Evolutionary conservation across 2,329 filamentous ascomycete genomes (phyloP).

Genomic region (Knufia fluminis): DNA sequence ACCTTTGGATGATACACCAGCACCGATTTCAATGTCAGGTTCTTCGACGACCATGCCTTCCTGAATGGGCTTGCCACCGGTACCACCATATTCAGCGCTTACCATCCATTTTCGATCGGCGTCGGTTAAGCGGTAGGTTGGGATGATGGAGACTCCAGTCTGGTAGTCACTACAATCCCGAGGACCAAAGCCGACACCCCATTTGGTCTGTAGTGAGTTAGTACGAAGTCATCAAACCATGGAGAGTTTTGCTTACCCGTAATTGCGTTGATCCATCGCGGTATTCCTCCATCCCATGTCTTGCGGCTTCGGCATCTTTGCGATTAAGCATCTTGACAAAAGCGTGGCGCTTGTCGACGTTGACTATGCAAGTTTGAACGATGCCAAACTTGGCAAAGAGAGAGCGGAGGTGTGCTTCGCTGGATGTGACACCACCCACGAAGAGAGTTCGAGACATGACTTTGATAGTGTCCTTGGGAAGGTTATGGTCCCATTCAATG

Average conservation of each 20-base stretch:
- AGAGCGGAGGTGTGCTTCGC: slow-evolving; percentile 69
- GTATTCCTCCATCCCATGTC: slow-evolving; percentile 75
- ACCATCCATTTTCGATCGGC: slow-evolving; percentile 97
- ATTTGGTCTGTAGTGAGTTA: slow-evolving; percentile 60
- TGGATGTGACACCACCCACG: slow-evolving; percentile 84
- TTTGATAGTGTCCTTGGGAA: slow-evolving; percentile 73
- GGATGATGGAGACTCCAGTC: slow-evolving; percentile 85
- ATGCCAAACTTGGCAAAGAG: slow-evolving; percentile 75
- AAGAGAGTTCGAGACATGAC: slow-evolving; percentile 92
- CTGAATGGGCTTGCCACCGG: slow-evolving; percentile 71
- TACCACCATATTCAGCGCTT: slow-evolving; percentile 86
- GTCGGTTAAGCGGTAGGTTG: slow-evolving; percentile 84
- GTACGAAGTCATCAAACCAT: slow-evolving; percentile 10
- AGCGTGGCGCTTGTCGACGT: slow-evolving; percentile 93
- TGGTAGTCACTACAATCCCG: slow-evolving; percentile 95
- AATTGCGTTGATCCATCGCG: slow-evolving; percentile 64
- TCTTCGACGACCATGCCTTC: slow-evolving; percentile 86
- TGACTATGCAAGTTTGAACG: slow-evolving; percentile 96
- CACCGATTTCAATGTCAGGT: slow-evolving; percentile 96
- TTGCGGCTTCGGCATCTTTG: slow-evolving; percentile 71
- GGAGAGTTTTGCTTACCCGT: slow-evolving; percentile 46
- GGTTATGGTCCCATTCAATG: slow-evolving; percentile 65
- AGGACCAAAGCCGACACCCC: slow-evolving; percentile 95
- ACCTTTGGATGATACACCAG: slow-evolving; percentile 91
- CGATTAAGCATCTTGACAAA: slow-evolving; percentile 98